Percentiles rank a stretch among this genome's conserved stretches.
Evolutionary conservation across 768 basidiomycete genomes (phyloP).

Genomic region (Amanita exitialis): DNA sequence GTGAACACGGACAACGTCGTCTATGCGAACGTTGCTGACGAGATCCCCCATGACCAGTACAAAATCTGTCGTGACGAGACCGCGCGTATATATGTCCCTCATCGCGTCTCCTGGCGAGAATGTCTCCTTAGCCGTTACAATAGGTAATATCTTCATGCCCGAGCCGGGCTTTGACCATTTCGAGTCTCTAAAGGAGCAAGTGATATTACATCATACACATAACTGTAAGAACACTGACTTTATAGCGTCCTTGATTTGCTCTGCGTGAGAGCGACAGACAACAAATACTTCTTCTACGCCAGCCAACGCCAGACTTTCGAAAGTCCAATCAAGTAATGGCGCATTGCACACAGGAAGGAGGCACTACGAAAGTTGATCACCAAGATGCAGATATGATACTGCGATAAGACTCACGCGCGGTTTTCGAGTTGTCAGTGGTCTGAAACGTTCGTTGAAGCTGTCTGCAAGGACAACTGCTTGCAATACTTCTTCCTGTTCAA

Average conservation of each 20-base stretch:
- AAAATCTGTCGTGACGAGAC: slow-evolving; percentile 84
- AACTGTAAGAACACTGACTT: slow-evolving; percentile 37
- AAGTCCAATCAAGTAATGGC: slow-evolving; percentile 90
- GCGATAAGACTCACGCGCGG: slow-evolving; percentile 56
- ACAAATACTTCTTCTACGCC: slow-evolving; percentile 96
- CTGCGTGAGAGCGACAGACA: slow-evolving; percentile 85
- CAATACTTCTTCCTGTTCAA: slow-evolving; percentile 75
- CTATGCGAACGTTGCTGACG: slow-evolving; percentile 87
- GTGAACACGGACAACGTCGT: slow-evolving; percentile 82
- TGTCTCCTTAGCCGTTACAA: slow-evolving; percentile 78
- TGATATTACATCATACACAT: slow-evolving; percentile 6
- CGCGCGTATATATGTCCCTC: slow-evolving; percentile 89
- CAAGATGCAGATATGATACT: slow-evolving; percentile 7
- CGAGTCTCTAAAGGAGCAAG: slow-evolving; percentile 43
- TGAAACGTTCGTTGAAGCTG: slow-evolving; percentile 90
- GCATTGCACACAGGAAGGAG: slow-evolving; percentile 92
- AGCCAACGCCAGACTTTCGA: slow-evolving; percentile 89
- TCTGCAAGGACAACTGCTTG: slow-evolving; percentile 96
- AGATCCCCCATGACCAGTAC: slow-evolving; percentile 88
- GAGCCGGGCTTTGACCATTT: slow-evolving; percentile 78
- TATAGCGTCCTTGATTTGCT: slow-evolving; percentile 77
- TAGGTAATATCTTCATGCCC: slow-evolving; percentile 75
- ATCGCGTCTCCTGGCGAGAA: slow-evolving; percentile 87
- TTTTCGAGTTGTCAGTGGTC: slow-evolving; percentile 79
- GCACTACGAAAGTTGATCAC: slow-evolving; percentile 42